Conservation (phyloP, 306 rosid genomes). For the Ochetophila trinervis region DNA sequence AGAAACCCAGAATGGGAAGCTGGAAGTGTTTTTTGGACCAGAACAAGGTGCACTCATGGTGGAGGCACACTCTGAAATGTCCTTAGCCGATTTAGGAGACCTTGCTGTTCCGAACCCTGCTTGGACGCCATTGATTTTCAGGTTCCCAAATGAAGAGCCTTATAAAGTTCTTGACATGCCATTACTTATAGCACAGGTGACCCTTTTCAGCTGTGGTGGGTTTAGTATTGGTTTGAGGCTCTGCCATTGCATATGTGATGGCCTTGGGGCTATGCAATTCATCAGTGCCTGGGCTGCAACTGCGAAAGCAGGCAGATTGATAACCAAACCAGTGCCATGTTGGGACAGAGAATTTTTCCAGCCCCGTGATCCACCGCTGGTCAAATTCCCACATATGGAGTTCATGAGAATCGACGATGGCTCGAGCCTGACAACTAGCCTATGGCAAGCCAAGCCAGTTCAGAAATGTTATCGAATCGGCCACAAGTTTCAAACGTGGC, state of each 20-base stretch:
- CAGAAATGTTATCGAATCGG: constrained; percentile 74
- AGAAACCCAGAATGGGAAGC: constrained; percentile 61
- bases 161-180: constrained; percentile 90
- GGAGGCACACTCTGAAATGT: constrained; percentile 55
- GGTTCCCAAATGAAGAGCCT: constrained; percentile 72
- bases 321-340: constrained; percentile 54
- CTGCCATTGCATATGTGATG: constrained; percentile 90
- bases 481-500: constrained; percentile 53
- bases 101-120: constrained; percentile 74
- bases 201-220: constrained; percentile 71
- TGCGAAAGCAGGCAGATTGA: constrained; percentile 45
- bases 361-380: constrained; percentile 61
- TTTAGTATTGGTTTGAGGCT: constrained; percentile 91
- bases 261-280: constrained; percentile 94
- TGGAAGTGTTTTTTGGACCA: constrained; percentile 72
- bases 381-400: constrained; percentile 67
- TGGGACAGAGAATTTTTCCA: constrained; percentile 70
- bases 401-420: constrained; percentile 81
- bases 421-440: constrained; percentile 51
- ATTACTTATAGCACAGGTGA: constrained; percentile 77
- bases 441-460: constrained; percentile 63
- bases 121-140: constrained; percentile 86
- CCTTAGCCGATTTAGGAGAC: constrained; percentile 56
- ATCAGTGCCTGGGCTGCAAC: constrained; percentile 80
- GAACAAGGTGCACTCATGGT: constrained; percentile 75